Evolutionary conservation across 2,329 filamentous ascomycete species (phyloP).

Genomic region (Fusarium papillatum): DNA sequence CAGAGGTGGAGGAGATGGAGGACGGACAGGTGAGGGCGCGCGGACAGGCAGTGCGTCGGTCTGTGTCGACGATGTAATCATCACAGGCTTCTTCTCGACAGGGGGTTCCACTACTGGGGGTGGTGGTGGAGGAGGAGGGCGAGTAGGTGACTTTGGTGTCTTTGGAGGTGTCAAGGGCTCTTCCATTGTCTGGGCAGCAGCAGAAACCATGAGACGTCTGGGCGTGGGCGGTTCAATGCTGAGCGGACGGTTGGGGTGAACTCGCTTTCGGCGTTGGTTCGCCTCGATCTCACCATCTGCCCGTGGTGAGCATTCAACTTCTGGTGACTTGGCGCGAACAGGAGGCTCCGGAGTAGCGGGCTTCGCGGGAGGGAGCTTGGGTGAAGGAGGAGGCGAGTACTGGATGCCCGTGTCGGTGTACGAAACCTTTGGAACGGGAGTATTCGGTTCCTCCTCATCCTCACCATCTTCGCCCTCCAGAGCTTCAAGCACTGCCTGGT

Average conservation of each 20-base stretch:
- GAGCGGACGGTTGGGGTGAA: slow-evolving; percentile 66
- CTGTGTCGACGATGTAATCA: slow-evolving; percentile 73
- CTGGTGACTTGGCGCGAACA: slow-evolving; percentile 54
- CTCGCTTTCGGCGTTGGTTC: slow-evolving; percentile 80
- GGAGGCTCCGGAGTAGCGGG: slow-evolving; percentile 58
- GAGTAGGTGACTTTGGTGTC: slow-evolving; percentile 69
- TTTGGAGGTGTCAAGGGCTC: slow-evolving; percentile 75
- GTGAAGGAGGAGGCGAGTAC: slow-evolving; percentile 86
- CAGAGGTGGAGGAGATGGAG: slow-evolving; percentile 55
- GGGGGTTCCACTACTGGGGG: slow-evolving; percentile 49
- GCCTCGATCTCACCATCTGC: slow-evolving; percentile 75
- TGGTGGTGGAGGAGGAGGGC: slow-evolving; percentile 56
- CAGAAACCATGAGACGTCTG: slow-evolving; percentile 71
- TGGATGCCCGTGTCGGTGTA: slow-evolving; percentile 86
- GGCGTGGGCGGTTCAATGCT: slow-evolving; percentile 59
- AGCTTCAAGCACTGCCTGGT: slow-evolving; percentile 67
- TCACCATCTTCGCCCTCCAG: slow-evolving; percentile 69
- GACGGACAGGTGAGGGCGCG: slow-evolving; percentile 7
- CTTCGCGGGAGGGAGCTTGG: slow-evolving; percentile 60
- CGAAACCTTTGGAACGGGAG: slow-evolving; percentile 55
- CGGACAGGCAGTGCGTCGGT: slow-evolving; percentile 57
- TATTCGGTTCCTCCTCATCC: slow-evolving; percentile 56
- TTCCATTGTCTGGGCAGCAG: slow-evolving; percentile 73
- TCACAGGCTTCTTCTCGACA: slow-evolving; percentile 51
- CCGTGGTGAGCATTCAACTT: slow-evolving; percentile 58